phyloP scores from a whole-genome alignment of 1,139 yeast genomes.

The Chernovozyma aurita region DNA sequence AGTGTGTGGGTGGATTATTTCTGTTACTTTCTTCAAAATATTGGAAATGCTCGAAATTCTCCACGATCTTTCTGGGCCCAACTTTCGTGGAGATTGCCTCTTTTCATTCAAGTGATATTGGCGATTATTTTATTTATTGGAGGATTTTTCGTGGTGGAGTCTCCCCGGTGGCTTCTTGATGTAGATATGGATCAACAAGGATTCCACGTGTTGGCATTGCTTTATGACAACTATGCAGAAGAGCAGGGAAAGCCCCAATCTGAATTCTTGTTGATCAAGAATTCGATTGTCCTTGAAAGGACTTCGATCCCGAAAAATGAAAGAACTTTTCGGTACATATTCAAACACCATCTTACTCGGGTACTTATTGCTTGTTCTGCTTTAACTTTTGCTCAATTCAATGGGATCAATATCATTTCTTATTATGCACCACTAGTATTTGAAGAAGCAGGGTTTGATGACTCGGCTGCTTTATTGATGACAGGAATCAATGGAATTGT shows the following conservation, averaged over 20 bases:
- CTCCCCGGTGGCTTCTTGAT: constrained; percentile 52
- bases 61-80: constrained; percentile 40
- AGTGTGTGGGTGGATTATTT: constrained; percentile 55
- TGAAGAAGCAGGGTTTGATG: constrained; percentile 48
- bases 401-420: constrained; percentile 52
- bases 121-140: constrained; percentile 45
- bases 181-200: constrained; percentile 49
- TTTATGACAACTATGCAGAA: constrained; percentile 63
- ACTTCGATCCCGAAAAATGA: constrained; percentile 35
- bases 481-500: constrained; percentile 51
- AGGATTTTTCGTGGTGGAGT: constrained; percentile 51
- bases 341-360: constrained; percentile 32
- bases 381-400: constrained; percentile 51
- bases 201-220: constrained; percentile 72
- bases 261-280: constrained; percentile 76
- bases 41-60: constrained; percentile 34
- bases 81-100: constrained; percentile 50
- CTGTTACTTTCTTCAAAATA: constrained; percentile 43
- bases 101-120: constrained; percentile 44
- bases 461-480: constrained; percentile 46
- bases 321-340: constrained; percentile 44
- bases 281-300: constrained; percentile 58
- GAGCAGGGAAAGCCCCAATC: constrained; percentile 20
- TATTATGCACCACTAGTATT: constrained; percentile 56
- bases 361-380: constrained; percentile 49